phyloP scores from a whole-genome alignment of 225 moss, liverwort and hornwort species.

The Neckera pumila region DNA sequence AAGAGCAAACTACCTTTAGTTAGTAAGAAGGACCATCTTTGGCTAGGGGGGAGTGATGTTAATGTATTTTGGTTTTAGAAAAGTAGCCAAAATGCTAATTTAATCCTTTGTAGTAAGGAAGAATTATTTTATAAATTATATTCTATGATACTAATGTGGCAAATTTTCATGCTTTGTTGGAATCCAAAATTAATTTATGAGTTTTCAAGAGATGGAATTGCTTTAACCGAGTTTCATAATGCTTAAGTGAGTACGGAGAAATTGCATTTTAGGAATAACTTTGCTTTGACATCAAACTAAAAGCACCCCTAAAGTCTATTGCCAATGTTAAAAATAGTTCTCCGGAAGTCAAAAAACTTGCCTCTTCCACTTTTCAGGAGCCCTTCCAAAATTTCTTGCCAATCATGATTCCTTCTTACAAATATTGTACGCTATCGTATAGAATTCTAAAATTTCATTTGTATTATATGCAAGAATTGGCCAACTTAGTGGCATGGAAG shows the following conservation, averaged over 20 bases:
- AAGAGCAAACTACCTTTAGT: too few relatives aligned
- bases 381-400: fast-evolving
- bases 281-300: background rate
- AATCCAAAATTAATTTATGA: background rate
- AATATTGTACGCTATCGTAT: too few relatives aligned
- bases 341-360: fast-evolving
- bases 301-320: background rate
- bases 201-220: background rate
- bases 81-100: background rate
- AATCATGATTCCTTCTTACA: background rate
- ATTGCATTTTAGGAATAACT: background rate
- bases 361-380: background rate
- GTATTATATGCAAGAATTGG: background rate
- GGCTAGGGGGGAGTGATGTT: too few relatives aligned
- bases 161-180: background rate
- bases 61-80: background rate
- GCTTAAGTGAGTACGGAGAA: background rate
- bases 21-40: too few relatives aligned
- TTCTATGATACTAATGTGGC: background rate
- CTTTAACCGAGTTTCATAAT: fast-evolving
- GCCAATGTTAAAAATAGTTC: too few relatives aligned
- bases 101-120: background rate
- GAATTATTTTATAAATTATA: background rate
- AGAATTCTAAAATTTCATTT: too few relatives aligned
- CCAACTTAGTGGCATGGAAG: background rate